A percentile compares a stretch with the other conserved stretches of the same genome.
Evolutionary conservation across 2,329 filamentous ascomycete genomes (phyloP).

Genomic region (Pseudopithomyces chartarum): DNA sequence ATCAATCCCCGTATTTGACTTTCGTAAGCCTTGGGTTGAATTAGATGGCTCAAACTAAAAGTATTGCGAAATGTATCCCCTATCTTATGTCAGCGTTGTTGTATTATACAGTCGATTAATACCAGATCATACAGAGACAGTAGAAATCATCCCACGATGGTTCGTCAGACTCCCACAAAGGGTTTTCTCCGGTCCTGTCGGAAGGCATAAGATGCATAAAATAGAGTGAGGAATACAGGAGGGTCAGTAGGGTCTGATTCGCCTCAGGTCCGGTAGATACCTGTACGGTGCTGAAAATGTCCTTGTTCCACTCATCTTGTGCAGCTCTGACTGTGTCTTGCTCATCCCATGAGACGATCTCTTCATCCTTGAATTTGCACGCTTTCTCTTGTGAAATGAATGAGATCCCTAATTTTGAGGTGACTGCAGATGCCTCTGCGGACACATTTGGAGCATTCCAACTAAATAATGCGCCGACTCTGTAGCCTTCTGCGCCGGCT

Average conservation of each 20-base stretch:
- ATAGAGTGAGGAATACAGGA: conserved; percentile 71
- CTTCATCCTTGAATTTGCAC: conserved; percentile 50
- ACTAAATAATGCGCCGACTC: conserved; percentile 56
- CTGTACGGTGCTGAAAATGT: conserved; percentile 63
- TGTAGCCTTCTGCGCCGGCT: conserved; percentile 41
- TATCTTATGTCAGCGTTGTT: conserved; percentile 58
- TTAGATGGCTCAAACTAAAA: conserved; percentile 62
- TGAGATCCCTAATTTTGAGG: conserved; percentile 56
- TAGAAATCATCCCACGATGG: conserved; percentile 75
- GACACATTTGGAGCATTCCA: conserved; percentile 44
- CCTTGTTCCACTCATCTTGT: conserved; percentile 49
- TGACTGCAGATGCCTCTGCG: conserved; percentile 42
- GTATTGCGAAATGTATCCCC: conserved; percentile 68
- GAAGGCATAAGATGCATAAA: conserved; percentile 71
- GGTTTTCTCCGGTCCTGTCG: conserved; percentile 74
- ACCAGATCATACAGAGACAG: conserved; percentile 59
- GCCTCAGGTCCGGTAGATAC: conserved; percentile 59
- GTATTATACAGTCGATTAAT: conserved; percentile 52
- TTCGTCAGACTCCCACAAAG: conserved; percentile 66
- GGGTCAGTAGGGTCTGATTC: conserved; percentile 56
- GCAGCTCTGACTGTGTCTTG: conserved; percentile 46
- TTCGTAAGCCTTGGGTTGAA: conserved; percentile 67
- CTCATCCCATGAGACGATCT: conserved; percentile 50
- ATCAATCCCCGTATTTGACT: conserved; percentile 69
- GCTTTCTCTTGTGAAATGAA: conserved; percentile 55